Evolutionary conservation across 495 filamentous ascomycete genomes (phyloP), one percentile per base, ranked within the genome.

Genomic region (Collariella sp.): DNA sequence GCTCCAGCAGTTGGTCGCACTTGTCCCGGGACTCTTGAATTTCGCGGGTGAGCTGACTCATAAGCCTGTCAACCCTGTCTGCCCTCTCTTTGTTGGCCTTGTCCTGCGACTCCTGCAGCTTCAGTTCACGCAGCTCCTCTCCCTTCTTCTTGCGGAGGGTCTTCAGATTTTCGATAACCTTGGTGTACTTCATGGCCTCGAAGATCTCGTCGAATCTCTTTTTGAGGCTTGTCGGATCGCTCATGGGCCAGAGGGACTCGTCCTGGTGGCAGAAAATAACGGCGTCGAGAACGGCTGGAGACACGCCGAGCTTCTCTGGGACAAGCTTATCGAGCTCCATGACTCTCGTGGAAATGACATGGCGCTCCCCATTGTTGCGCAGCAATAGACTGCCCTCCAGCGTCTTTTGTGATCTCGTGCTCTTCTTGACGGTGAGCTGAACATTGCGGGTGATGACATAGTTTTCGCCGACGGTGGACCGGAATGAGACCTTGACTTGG

Each of bases 221-320:
- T 70, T 98, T 98, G 22, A 98, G 73, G 4, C 79, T 79, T 0
- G 74, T 67, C 0, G 91, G 89, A 62, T 94, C 89, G 61, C 90
- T 95, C 86, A 98, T 89, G 12, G 93, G 93, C 93, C 93, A 98
- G 42, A 97, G 67, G 50, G 91, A 96, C 55, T 98, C 93, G 58
- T 98, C 93, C 61, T 98, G 93, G 67, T 98, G 93, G 66, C 93
- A 98, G 70, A 98, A 98, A 59, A 98, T 96, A 63, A 98, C 93
- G 43, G 81, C 84, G 42, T 97, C 90, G 31, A 98, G 78, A 13
- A 98, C 80, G 9, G 93, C 89, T 52, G 84, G 83, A 3, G 90
- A 93, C 9, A 96, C 93, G 31, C 94, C 93, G 5, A 98, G 77
- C 58, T 90, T 87, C 56, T 88, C 80, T 1, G 93, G 88, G 70